Conservation (phyloP, 257 asterid species). For the Cinchona pubescens region DNA sequence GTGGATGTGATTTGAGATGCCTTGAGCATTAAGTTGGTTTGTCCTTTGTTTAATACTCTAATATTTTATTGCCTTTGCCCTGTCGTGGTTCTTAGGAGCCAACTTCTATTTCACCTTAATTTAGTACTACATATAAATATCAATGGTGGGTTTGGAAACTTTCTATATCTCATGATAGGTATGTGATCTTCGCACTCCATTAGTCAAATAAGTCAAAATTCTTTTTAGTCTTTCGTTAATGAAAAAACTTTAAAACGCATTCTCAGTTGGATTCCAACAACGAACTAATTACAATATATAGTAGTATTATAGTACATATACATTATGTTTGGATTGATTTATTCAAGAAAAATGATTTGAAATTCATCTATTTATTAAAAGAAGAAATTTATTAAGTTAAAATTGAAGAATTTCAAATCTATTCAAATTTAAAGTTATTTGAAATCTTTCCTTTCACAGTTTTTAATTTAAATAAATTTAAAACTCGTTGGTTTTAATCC, state of each 20-base stretch:
- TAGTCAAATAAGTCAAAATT: conserved; percentile 6
- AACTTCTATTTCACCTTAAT: conserved; percentile 12
- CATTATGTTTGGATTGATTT: too few relatives aligned
- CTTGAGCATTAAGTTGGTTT: conserved; percentile 16
- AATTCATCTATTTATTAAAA: too few relatives aligned
- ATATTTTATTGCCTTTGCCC: neutral
- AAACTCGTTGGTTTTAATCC: too few relatives aligned
- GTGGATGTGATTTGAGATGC: conserved; percentile 20
- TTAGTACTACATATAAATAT: neutral
- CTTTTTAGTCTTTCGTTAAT: neutral
- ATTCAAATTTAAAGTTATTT: too few relatives aligned
- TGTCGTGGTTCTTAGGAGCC: conserved; percentile 20
- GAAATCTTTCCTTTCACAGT: too few relatives aligned
- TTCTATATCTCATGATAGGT: neutral
- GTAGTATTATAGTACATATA: neutral
- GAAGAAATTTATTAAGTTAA: too few relatives aligned
- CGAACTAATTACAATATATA: neutral
- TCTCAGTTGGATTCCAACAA: neutral
- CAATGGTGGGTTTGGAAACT: neutral
- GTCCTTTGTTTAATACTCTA: neutral
- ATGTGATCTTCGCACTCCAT: neutral
- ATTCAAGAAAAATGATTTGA: too few relatives aligned
- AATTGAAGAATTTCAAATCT: too few relatives aligned
- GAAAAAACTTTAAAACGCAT: neutral
- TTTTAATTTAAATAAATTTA: too few relatives aligned